Conservation (phyloP, 768 basidiomycete species). For the Agaricus subrufescens region DNA sequence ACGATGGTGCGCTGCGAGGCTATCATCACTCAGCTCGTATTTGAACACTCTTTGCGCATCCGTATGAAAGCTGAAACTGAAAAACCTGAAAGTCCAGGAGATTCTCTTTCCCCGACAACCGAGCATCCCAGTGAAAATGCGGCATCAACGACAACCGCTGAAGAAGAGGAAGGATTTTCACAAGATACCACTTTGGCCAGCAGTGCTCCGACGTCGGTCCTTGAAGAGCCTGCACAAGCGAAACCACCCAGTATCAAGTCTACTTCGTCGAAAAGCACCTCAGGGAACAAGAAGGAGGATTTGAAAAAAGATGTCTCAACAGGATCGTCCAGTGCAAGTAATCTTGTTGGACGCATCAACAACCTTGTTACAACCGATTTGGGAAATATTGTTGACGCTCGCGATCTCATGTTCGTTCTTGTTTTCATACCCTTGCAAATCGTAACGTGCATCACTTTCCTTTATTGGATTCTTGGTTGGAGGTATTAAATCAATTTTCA, state of each 20-base stretch:
- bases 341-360: constrained; percentile 73
- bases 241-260: constrained; percentile 8
- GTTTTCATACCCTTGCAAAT: constrained; percentile 41
- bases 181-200: constrained; percentile 1
- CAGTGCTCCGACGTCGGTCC: background rate
- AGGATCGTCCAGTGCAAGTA: constrained; percentile 19
- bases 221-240: background rate
- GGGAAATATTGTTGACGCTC: constrained; percentile 30
- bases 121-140: background rate
- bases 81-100: constrained; percentile 9
- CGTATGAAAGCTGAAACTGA: constrained; percentile 45
- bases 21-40: constrained; percentile 36
- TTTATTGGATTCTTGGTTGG: constrained; percentile 47
- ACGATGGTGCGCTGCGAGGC: constrained; percentile 44
- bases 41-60: constrained; percentile 50
- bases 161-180: constrained; percentile 5
- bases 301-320: background rate
- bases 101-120: constrained; percentile 11
- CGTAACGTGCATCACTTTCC: constrained; percentile 33
- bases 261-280: constrained; percentile 1
- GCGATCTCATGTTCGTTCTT: constrained; percentile 31
- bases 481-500: constrained; percentile 28
- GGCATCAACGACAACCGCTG: background rate
- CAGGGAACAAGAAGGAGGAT: background rate
- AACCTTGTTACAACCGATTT: constrained; percentile 72